Base-by-base conservation (phyloP, 345 rosid species). In the Brassica rapa region DNA sequence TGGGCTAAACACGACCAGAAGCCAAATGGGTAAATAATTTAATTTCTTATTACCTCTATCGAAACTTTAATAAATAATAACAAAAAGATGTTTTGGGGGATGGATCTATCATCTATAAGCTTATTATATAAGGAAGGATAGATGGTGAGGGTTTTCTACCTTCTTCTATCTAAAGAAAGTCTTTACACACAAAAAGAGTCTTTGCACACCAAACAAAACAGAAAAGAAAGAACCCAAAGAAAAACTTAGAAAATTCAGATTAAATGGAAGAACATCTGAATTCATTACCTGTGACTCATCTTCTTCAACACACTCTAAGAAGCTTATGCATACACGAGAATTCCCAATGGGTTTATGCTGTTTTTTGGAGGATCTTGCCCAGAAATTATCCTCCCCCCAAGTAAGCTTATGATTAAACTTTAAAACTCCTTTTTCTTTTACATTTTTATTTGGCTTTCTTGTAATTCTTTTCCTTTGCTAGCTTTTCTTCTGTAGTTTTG, bases 311-410 rank as follows among this genome's bases (percentile, higher is more conserved):
- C 86, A 91, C 98, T 1, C 88, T 94, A 35, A 87, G 98, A 83
- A 91, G 97, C 84, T 73, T 94, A 78, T 94, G 98, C 83, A 89
- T 85, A 86, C 90, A 87, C 77, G 93, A 89, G 12, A 87, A 87
- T 64, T 92, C 97, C 76, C 92, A 92, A 81, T 94, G 98, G 98
- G 97, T 94, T 86, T 94, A 94, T 88, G 98, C 97, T 70, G 98
- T 94, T 74, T 94, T 94, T 68, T 94, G 98, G 98, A 91, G 98
- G 87, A 91, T 94, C 93, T 87, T 94, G 81, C 98, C 98, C 67
- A 89, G 98, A 77, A 94, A 92, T 62, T 94, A 94, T 81, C 98
- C 98, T 25, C 97, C 98, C 56, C 98, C 98, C 82, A 94, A 94
- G 98, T 94, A 90, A 89, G 87, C 46, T 67, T 68, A 33, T 69